Evolutionary conservation across 2,329 filamentous ascomycete species (phyloP), one percentile per base, ranked within the genome.

Genomic region (Penicillium vulpinum): DNA sequence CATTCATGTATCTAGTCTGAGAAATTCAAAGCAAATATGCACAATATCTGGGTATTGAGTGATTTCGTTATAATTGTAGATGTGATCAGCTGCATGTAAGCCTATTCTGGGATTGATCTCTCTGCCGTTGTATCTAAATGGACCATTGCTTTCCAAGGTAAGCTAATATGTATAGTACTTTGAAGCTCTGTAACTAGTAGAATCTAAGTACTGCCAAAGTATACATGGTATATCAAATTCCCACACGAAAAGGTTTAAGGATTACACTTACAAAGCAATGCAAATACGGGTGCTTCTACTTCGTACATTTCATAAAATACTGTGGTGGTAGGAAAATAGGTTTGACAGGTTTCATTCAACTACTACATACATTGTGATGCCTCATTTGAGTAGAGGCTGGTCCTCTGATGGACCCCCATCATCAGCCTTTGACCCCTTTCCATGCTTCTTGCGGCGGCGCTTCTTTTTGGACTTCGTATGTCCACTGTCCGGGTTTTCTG

Each of bases 391-490:
- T 41, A 26, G n/a, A 8, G 67, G 65, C 22, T 64, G 62, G 22
- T 59, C 54, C 45, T 69, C 66, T 3, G 54, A 51, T 22, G 56
- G 52, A 28, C 48, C n/a, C n/a, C n/a, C 54, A 5, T 38, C 57
- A 33, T 50, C 41, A 36, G 52, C 18, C 18, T 65, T 64, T 33
- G 57, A 41, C 46, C 57, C 24, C 16, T 61, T 55, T 16, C 54
- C 57, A 29, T 59, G 66, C 59, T 66, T 69, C 61, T 66, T 69
- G 29, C 61, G 61, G 33, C 63, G 63, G 9, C 63, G 63, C 24
- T 59, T 54, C 24, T 63, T 65, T 29, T 64, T 64, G 13, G 41
- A 18, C 29, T 62, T 53, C 13, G 59, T 38, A 10, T 33, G 41
- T 9, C 21, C 31, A 10, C 31, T 40, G 13, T 54, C 53, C 1